Evolutionary conservation across 768 basidiomycete species (phyloP).

Genomic region (Lactarius quietus): DNA sequence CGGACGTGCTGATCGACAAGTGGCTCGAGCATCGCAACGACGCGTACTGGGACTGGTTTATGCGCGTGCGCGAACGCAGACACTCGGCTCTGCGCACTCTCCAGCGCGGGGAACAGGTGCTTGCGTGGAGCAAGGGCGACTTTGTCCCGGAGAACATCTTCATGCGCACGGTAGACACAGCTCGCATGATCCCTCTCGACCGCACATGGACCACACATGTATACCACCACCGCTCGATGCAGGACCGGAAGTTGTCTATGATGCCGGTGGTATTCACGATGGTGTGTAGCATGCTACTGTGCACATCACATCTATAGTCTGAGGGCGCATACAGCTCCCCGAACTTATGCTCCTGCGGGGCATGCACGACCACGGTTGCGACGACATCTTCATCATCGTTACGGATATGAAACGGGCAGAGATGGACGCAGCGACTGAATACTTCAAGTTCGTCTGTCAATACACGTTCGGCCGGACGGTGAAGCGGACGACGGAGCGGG

Average conservation of each 20-base stretch:
- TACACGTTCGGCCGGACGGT: conserved; percentile 57
- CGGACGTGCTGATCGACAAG: conserved; percentile 77
- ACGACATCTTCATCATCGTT: conserved; percentile 75
- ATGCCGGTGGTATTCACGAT: conserved; percentile 80
- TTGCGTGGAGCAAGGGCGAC: conserved; percentile 60
- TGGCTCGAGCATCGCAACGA: conserved; percentile 79
- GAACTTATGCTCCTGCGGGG: conserved; percentile 77
- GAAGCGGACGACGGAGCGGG: conserved; percentile 63
- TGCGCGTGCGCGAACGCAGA: conserved; percentile 61
- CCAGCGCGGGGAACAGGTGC: conserved; percentile 38
- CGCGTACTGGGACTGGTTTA: conserved; percentile 76
- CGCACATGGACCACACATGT: conserved; percentile 81
- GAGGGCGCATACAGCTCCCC: conserved; percentile 50
- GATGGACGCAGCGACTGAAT: conserved; percentile 77
- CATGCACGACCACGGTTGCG: conserved; percentile 78
- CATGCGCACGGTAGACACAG: conserved; percentile 74
- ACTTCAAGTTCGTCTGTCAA: conserved; percentile 71
- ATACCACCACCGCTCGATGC: conserved; percentile 73
- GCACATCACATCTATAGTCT: background rate
- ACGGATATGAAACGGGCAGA: conserved; percentile 76
- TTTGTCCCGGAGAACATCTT: conserved; percentile 79
- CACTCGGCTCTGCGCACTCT: conserved; percentile 50
- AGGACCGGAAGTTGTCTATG: conserved; percentile 68
- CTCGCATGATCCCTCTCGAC: conserved; percentile 74
- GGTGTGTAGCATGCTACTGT: conserved; percentile 40